Evolutionary conservation across 768 basidiomycete species (phyloP).

Genomic region (Neoboletus magnificus): DNA sequence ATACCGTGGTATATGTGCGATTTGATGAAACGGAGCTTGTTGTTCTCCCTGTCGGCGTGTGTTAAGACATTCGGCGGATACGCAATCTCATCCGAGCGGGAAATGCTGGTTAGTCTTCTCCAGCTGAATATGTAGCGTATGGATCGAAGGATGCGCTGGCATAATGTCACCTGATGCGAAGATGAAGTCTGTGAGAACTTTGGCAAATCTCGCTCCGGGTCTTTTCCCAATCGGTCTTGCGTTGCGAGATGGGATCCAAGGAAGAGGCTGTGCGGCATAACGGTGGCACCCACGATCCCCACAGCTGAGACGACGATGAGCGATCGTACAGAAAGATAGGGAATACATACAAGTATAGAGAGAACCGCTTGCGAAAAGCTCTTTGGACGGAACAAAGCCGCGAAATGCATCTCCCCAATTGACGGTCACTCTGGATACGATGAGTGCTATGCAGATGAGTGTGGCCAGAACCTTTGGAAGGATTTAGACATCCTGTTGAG

Average conservation of each 20-base stretch:
- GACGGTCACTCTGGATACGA: constrained; percentile 68
- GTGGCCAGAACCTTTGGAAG: constrained; percentile 57
- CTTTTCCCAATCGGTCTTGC: constrained; percentile 60
- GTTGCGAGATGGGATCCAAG: constrained; percentile 84
- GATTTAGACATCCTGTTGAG: background rate
- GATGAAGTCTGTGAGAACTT: constrained; percentile 2
- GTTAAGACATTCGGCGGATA: constrained; percentile 33
- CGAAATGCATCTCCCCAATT: constrained; percentile 71
- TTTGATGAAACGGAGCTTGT: constrained; percentile 49
- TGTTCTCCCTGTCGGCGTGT: constrained; percentile 58
- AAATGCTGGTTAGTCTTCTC: constrained; percentile 24
- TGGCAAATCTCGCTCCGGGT: constrained; percentile 18
- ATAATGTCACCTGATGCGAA: constrained; percentile 20
- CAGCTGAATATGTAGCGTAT: constrained; percentile 6
- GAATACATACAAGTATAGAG: constrained; percentile 60
- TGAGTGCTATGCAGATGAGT: constrained; percentile 72
- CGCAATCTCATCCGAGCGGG: constrained; percentile 17
- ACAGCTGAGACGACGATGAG: constrained; percentile 44
- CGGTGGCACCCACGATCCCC: constrained; percentile 78
- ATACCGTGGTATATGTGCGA: constrained; percentile 66
- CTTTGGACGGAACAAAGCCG: constrained; percentile 73
- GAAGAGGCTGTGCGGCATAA: constrained; percentile 94
- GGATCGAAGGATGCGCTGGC: constrained; percentile 12
- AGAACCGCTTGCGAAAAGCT: constrained; percentile 51
- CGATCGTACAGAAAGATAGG: constrained; percentile 5